Evolutionary conservation across 768 basidiomycete genomes (phyloP).

Genomic region (Coprinellus aureogranulatus): DNA sequence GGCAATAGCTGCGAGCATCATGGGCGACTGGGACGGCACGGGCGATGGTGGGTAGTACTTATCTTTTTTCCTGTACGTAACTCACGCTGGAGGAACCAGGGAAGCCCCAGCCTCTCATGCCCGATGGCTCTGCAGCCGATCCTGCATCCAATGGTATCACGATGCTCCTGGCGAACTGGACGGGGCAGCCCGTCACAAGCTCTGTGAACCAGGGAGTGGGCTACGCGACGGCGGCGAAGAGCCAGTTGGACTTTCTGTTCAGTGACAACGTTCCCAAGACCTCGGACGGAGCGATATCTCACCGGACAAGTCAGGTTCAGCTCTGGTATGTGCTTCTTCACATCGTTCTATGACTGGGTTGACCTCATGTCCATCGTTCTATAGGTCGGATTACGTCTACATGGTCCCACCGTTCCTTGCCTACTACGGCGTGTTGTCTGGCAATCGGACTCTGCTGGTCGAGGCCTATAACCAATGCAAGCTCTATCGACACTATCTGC

Average conservation of each 20-base stretch:
- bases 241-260: conserved; percentile 65
- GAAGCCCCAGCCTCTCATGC: conserved; percentile 56
- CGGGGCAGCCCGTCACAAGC: conserved; percentile 15
- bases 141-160: conserved; percentile 77
- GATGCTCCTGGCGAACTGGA: conserved; percentile 58
- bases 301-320: conserved; percentile 65
- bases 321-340: conserved; percentile 51
- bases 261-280: conserved; percentile 54
- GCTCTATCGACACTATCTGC: conserved; percentile 67
- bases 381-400: conserved; percentile 76
- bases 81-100: too few species aligned
- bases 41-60: not conserved
- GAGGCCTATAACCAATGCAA: conserved; percentile 71
- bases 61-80: conserved; percentile 19
- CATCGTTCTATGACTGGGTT: not conserved
- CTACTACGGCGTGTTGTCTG: conserved; percentile 68
- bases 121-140: conserved; percentile 66
- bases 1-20: conserved; percentile 47
- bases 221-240: conserved; percentile 61
- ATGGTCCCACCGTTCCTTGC: conserved; percentile 89
- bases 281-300: conserved; percentile 77
- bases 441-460: conserved; percentile 55
- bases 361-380: not conserved
- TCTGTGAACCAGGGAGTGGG: conserved; percentile 33
- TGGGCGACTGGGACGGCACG: conserved; percentile 37